phyloP scores from a whole-genome alignment of 2,329 filamentous ascomycete genomes.

The Pseudogymnoascus sp. region DNA sequence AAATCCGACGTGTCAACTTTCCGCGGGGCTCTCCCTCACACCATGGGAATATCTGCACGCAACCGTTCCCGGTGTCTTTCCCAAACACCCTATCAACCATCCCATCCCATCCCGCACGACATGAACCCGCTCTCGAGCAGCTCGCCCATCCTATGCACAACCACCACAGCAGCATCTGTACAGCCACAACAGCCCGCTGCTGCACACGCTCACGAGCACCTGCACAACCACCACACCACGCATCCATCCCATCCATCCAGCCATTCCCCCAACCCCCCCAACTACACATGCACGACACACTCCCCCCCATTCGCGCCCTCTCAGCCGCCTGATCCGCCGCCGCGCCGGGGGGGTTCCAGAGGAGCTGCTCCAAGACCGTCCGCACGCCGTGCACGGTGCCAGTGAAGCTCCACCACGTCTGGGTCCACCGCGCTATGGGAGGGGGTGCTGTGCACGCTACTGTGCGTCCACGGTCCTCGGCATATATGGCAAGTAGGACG shows the following conservation, averaged over 20 bases:
- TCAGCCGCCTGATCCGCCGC: neutral
- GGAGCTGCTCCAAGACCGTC: neutral
- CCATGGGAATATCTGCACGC: neutral
- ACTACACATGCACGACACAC: neutral
- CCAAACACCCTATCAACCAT: neutral
- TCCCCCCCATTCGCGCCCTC: neutral
- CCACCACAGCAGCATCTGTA: too few species aligned
- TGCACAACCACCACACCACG: neutral
- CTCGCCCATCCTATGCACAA: neutral
- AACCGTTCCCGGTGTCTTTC: neutral
- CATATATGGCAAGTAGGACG: neutral
- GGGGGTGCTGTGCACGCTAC: neutral
- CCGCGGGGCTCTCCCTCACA: neutral
- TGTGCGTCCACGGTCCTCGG: neutral
- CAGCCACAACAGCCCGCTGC: too few species aligned
- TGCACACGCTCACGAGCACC: neutral
- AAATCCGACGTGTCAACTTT: neutral
- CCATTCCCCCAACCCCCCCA: neutral
- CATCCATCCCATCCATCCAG: neutral
- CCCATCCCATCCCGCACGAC: neutral
- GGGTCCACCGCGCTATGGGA: neutral
- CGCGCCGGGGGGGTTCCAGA: too few species aligned
- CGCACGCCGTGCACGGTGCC: neutral
- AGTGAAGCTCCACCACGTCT: neutral
- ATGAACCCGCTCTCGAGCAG: neutral